These are phyloP conservation scores for Gymnopilus junonius DNA, from an alignment of 768 basidiomycete species.

Conservation along the genomic window DNA sequence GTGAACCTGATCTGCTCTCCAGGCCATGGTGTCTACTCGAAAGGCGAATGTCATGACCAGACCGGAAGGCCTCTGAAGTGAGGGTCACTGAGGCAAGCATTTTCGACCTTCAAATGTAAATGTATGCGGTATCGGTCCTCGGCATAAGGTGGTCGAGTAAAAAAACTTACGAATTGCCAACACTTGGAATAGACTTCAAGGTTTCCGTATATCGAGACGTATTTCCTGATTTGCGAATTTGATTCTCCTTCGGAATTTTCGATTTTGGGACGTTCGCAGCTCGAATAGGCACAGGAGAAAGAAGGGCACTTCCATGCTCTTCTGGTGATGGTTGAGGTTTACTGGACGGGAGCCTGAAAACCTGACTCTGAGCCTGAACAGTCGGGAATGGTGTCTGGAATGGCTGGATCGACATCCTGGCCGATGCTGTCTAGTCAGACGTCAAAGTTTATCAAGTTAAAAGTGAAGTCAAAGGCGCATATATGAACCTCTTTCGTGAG, in stretches of 20 bases:
- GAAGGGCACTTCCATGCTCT: not conserved
- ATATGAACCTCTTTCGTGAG: conserved; percentile 1
- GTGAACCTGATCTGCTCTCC: not conserved
- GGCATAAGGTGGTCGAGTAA: not conserved
- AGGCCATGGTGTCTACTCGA: not conserved
- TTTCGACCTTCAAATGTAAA: not conserved
- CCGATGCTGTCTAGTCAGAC: not conserved
- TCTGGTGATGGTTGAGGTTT: conserved; percentile 18
- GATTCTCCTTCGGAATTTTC: conserved; percentile 9
- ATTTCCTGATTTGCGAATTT: not conserved
- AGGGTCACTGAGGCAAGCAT: conserved; percentile 3
- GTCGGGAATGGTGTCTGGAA: conserved; percentile 29
- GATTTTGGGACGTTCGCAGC: not conserved
- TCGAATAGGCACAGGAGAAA: conserved; percentile 19
- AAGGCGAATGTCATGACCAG: not conserved
- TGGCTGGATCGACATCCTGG: conserved; percentile 3
- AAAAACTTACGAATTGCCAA: conserved; percentile 6
- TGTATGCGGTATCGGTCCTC: not conserved
- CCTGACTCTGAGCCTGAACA: conserved; percentile 17
- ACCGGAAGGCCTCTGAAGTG: not conserved
- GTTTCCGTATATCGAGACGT: not conserved
- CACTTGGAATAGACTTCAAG: not conserved
- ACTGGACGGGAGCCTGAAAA: conserved; percentile 25
- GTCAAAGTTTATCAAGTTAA: not conserved
- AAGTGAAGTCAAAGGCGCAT: conserved; percentile 9